phyloP scores from a whole-genome alignment of 805 yeast genomes.

The Pichia californica region DNA sequence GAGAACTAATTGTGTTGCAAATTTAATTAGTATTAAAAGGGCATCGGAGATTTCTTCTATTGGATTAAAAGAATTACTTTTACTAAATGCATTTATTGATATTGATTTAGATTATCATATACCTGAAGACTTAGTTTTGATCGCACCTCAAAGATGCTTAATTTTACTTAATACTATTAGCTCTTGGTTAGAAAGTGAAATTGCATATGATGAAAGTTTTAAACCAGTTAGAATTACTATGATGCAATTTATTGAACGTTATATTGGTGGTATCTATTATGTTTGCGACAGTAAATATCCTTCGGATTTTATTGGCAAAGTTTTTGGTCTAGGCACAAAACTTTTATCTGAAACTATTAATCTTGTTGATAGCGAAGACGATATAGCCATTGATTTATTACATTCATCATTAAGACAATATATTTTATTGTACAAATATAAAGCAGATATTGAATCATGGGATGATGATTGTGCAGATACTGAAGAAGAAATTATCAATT shows the following conservation, averaged over 20 bases:
- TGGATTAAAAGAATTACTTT: conserved; percentile 42
- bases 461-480: conserved; percentile 32
- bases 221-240: conserved; percentile 44
- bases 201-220: conserved; percentile 54
- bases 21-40: conserved; percentile 47
- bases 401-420: conserved; percentile 42
- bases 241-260: conserved; percentile 34
- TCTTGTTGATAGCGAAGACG: conserved; percentile 25
- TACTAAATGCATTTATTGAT: conserved; percentile 40
- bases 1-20: conserved; percentile 59
- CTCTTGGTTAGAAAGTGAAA: conserved; percentile 56
- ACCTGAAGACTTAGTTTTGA: conserved; percentile 29
- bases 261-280: conserved; percentile 26
- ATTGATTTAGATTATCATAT: conserved; percentile 25
- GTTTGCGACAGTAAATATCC: conserved; percentile 27
- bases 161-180: conserved; percentile 51
- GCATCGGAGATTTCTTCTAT: conserved; percentile 33
- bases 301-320: conserved; percentile 22
- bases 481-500: conserved; percentile 38
- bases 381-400: conserved; percentile 34
- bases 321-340: conserved; percentile 33
- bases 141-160: conserved; percentile 58
- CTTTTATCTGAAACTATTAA: conserved; percentile 41
- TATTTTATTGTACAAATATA: conserved; percentile 24
- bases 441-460: conserved; percentile 28